Base-by-base conservation (phyloP, 2,329 filamentous ascomycete genomes). In the Gremmenia infestans region DNA sequence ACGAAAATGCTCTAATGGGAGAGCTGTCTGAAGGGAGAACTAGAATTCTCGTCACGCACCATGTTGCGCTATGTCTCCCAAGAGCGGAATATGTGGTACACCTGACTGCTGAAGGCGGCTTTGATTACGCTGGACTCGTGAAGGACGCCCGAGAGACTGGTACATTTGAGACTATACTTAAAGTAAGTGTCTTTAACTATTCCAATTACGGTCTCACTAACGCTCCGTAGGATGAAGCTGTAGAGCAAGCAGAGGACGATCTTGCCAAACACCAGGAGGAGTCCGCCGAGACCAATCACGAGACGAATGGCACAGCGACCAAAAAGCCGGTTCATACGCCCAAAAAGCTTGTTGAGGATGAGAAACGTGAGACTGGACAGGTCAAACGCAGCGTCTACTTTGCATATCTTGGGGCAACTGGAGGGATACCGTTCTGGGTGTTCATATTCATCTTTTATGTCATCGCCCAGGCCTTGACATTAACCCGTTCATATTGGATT, bases 21-120 rank as follows among this genome's bases (percentile, higher is more conserved):
- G 80, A 86, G 40, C 78, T 93, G 6, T 83, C 85, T 56, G 71
- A 77, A 22, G 83, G 82, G 0, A 76, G 89, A 53, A 93, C 89
- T 1, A 76, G 88, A 25, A 88, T 93, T 43, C 72, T 93, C 8
- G 89, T 90, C 35, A 93, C 89, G 0, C 89, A 93, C 65, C 88
- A 93, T 63, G 83, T 90, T 32, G 81, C 81, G 3, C 76, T 92
- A 1, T 87, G 85, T 60, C 77, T 89, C 52, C 77, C 86, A 28
- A 80, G 81, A 67, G 84, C 89, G 12, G 87, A 87, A 62, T 92
- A 87, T 63, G 77, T 87, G 4, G 84, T 92, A 3, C 79, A 12
- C 28, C 28, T 32, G 9, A 32, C 28, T 32, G 28, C 28, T 32
- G 28, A 32, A 32, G 28, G 9, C 9, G 9, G 28, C 28, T 32